Evolutionary conservation across 148 eudicot species (phyloP), one percentile per base, ranked within the genome.

Genomic region (Arbutus unedo): DNA sequence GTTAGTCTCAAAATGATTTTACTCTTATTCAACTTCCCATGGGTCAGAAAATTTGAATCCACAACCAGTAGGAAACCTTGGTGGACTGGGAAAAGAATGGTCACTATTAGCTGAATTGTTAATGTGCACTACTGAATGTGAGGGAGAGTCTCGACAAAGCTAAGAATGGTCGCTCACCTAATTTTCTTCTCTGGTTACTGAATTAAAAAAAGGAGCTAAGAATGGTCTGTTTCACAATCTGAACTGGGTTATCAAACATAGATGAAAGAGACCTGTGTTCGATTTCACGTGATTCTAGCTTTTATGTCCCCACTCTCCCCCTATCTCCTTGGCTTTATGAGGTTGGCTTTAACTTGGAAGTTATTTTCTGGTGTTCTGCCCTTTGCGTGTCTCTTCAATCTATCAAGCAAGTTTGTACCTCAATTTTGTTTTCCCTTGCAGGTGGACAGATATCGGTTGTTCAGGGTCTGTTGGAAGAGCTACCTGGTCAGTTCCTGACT

Each of bases 401-500:
- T 10, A 10, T 44, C 47, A 31, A 38, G 13, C 47, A 38, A 31
- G 19, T 38, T 68, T 15, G 41, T 64, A 25, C 15, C 70, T 25
- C 31, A 66, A 9, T 0, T 43, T 10, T 23, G 18, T 19, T 6
- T 16, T 56, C 0, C 0, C 18, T 18, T 15, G 18, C 48, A 70
- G 74, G 74, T 70, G 74, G 74, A 16, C 48, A 70, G 49, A 70
- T 43, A 2, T 31, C 74, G 8, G 48, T 70, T 70, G 74, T 70
- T 15, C 74, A 70, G 74, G 19, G 48, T 38, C 74, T 70, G 44
- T 70, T 70, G 74, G 74, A 70, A 70, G 74, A 70, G 74, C 5
- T 70, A 38, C 74, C 74, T 70, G 74, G 48, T 70, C 74, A 70
- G 74, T 70, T 70, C 74, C 14, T 70, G 74, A 70, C 74, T 70